Conservation (phyloP, 352 stramenopile species). For the Globisporangium okanoganense region DNA sequence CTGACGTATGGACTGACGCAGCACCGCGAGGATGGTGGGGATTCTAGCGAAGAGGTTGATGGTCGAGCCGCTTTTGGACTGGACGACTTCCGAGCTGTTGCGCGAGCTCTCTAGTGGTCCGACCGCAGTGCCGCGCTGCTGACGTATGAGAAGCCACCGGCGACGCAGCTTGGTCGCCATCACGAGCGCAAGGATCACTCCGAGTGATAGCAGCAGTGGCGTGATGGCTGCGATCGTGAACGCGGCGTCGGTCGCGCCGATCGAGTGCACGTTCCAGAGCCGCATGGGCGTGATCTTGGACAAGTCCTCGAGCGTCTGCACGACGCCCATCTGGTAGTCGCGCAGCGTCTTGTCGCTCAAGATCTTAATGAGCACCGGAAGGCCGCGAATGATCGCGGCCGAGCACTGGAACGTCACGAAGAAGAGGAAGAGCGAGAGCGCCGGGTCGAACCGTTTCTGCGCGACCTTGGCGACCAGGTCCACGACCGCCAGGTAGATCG, state of each 20-base stretch:
- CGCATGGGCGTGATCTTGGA: conserved; percentile 12
- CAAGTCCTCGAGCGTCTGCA: not conserved
- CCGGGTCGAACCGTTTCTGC: conserved; percentile 30
- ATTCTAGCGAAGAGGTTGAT: not conserved
- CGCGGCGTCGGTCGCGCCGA: not conserved
- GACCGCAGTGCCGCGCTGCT: not conserved
- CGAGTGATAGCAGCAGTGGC: conserved; percentile 7
- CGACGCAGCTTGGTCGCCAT: not conserved
- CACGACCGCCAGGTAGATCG: conserved; percentile 27
- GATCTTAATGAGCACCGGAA: not conserved
- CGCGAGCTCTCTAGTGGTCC: not conserved
- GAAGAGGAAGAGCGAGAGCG: conserved; percentile 26
- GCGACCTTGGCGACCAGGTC: conserved; percentile 24
- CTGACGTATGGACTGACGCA: too few species aligned
- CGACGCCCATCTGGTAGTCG: conserved; percentile 7
- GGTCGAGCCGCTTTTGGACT: not conserved
- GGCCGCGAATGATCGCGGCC: not conserved
- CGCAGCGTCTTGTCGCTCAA: conserved; percentile 7
- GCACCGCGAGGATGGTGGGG: too few species aligned
- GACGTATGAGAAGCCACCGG: not conserved
- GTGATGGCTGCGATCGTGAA: conserved; percentile 6
- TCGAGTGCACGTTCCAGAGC: conserved; percentile 9
- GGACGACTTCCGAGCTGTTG: not conserved
- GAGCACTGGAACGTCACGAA: conserved; percentile 22
- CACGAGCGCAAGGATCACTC: not conserved